phyloP scores from a whole-genome alignment of 495 filamentous ascomycete genomes.

The Podospora tetraspora region DNA sequence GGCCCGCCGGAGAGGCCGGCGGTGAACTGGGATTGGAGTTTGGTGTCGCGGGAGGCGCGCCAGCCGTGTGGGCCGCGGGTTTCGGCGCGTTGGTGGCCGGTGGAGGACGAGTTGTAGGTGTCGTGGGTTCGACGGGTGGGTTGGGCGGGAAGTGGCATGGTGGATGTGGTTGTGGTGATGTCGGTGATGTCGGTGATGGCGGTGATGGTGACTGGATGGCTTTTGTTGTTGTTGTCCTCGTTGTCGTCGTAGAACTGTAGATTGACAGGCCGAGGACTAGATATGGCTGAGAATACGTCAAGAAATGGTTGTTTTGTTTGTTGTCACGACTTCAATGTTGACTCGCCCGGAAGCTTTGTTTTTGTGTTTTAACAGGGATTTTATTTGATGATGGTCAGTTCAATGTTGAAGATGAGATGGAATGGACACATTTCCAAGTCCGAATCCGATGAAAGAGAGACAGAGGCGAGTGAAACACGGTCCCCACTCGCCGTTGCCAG shows the following conservation, averaged over 20 bases:
- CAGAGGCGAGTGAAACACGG: not conserved
- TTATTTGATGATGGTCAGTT: not conserved
- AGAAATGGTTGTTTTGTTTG: not conserved
- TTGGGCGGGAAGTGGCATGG: slow-evolving; percentile 46
- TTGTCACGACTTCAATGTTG: not conserved
- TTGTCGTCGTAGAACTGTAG: not conserved
- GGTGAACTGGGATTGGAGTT: slow-evolving; percentile 63
- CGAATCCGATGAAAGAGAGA: not conserved
- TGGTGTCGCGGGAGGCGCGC: slow-evolving; percentile 61
- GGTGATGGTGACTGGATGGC: too few species aligned
- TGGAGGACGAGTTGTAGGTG: slow-evolving; percentile 72
- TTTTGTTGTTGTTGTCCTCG: not conserved
- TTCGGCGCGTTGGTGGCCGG: slow-evolving; percentile 76
- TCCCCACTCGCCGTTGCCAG: not conserved
- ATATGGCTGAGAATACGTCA: not conserved
- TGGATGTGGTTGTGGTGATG: slow-evolving; percentile 20
- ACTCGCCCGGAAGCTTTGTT: too few species aligned
- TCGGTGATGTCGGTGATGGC: not conserved
- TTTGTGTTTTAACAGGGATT: too few species aligned
- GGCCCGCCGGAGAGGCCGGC: slow-evolving; percentile 45
- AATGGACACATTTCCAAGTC: not conserved
- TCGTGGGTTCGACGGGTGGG: slow-evolving; percentile 51
- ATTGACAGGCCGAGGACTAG: not conserved
- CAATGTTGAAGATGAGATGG: not conserved
- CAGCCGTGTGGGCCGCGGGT: slow-evolving; percentile 59